phyloP scores from a whole-genome alignment of 1,139 yeast species.

The Blastobotrys aristatus region DNA sequence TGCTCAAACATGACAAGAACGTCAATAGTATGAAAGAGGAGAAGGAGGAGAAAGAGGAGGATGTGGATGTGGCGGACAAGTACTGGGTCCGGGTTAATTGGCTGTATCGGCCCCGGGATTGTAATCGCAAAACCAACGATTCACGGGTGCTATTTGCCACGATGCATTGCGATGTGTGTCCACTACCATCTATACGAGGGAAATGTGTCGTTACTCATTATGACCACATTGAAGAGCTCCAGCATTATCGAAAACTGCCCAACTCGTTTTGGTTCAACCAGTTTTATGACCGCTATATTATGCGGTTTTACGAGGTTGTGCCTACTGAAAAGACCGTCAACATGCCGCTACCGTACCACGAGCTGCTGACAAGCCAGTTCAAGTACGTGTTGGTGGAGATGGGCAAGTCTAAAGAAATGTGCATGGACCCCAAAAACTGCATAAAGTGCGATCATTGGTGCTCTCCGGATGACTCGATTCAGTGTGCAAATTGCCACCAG shows the following conservation, averaged over 20 bases:
- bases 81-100: constrained; percentile 74
- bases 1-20: constrained; percentile 21
- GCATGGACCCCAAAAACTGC: constrained; percentile 65
- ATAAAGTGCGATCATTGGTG: constrained; percentile 83
- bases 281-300: constrained; percentile 81
- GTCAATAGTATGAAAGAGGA: too few relatives aligned
- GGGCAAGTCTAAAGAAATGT: constrained; percentile 60
- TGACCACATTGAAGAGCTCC: constrained; percentile 58
- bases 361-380: constrained; percentile 62
- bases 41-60: too few relatives aligned
- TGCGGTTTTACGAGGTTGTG: constrained; percentile 73
- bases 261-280: constrained; percentile 81
- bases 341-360: constrained; percentile 55
- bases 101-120: constrained; percentile 88
- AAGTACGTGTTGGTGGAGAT: constrained; percentile 72
- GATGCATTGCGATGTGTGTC: constrained; percentile 82
- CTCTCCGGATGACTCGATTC: constrained; percentile 65
- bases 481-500: constrained; percentile 70
- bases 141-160: constrained; percentile 78
- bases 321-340: constrained; percentile 53
- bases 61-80: constrained; percentile 31
- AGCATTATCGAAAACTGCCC: constrained; percentile 52
- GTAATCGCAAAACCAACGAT: constrained; percentile 61
- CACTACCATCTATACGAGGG: constrained; percentile 72
- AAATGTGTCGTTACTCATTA: constrained; percentile 63